Conservation (phyloP, 352 stramenopile genomes). For the Blastocystis sp. region DNA sequence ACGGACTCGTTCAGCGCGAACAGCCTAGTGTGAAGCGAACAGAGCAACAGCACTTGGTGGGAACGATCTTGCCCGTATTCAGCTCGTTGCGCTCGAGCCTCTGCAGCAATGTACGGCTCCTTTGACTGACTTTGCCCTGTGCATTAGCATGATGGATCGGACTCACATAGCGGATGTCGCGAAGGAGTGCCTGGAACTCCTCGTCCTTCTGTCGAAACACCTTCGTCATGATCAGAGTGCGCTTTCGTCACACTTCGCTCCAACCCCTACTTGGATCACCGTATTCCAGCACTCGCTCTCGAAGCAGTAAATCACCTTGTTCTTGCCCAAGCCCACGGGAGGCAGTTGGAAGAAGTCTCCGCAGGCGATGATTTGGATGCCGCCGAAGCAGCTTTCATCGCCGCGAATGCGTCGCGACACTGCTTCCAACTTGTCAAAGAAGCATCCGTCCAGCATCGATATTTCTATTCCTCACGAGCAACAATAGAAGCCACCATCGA, state of each 20-base stretch:
- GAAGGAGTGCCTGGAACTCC: conserved; percentile 16
- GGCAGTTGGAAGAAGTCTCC: conserved; percentile 92
- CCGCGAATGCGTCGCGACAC: conserved; percentile 77
- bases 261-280: conserved; percentile 33
- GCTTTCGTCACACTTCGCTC: background rate
- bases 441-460: conserved; percentile 80
- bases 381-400: conserved; percentile 79
- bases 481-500: conserved; percentile 75
- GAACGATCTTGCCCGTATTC: background rate
- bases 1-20: conserved; percentile 37
- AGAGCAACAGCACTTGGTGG: background rate
- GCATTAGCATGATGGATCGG: background rate
- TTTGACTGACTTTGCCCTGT: conserved; percentile 11
- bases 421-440: conserved; percentile 84
- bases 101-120: background rate
- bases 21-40: background rate
- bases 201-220: conserved; percentile 61
- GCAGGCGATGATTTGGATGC: conserved; percentile 88
- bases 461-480: conserved; percentile 75
- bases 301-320: conserved; percentile 61
- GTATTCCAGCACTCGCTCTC: conserved; percentile 57
- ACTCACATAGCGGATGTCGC: conserved; percentile 59
- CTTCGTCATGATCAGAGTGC: conserved; percentile 50
- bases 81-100: conserved; percentile 2
- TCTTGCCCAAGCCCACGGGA: conserved; percentile 76